Base-by-base conservation (phyloP, 139 green algal genomes). In the Chlamydomonas incerta region DNA sequence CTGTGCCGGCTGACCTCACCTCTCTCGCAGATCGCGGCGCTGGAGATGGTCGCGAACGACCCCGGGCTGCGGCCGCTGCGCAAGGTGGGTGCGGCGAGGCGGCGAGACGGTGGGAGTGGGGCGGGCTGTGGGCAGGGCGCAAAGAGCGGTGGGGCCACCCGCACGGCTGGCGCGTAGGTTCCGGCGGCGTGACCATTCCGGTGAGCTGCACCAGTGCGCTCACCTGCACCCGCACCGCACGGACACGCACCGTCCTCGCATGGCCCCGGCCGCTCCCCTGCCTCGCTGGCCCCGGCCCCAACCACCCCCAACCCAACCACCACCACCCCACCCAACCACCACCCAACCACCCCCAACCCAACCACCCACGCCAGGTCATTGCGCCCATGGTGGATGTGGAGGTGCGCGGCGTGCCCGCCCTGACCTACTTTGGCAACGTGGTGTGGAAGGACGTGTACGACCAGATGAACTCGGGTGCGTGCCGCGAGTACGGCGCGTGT, bases 301-400 rank as follows among this genome's bases (percentile, higher is more conserved):
- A n/a, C n/a, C n/a, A n/a, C n/a, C n/a, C n/a, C n/a, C n/a, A n/a
- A 34, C 41, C 63, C 70, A 37, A 33, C 3, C 33, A 24, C 67
- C 5, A 8, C 4, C 67, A 2, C 2, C 17, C 33, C 67, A 24
- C 67, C 15, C 1, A 31, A 13, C 6, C 29, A 13, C n/a, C 31
- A 28, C 31, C 31, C 33, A 11, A 24, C 31, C 67, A 21, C 68
- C 35, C 34, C 68, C 34, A 34, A 57, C 15, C 72, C 29, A 2
- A 28, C 72, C 47, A 0, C 69, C 10, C 34, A 5, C 13, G 34
- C 13, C 91, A 95, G 73, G 88, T 98, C n/a, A 72, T 91, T 46
- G 94, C 92, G 2, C 97, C 98, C 9, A 89, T 99, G 57, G 92
- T 99, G 46, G 98, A 99, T 83, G 62, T 99, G 81, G 98, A 99